Evolutionary conservation across 2,329 filamentous ascomycete genomes (phyloP), one percentile per base, ranked within the genome.

Genomic region (Talaromyces verruculosus): DNA sequence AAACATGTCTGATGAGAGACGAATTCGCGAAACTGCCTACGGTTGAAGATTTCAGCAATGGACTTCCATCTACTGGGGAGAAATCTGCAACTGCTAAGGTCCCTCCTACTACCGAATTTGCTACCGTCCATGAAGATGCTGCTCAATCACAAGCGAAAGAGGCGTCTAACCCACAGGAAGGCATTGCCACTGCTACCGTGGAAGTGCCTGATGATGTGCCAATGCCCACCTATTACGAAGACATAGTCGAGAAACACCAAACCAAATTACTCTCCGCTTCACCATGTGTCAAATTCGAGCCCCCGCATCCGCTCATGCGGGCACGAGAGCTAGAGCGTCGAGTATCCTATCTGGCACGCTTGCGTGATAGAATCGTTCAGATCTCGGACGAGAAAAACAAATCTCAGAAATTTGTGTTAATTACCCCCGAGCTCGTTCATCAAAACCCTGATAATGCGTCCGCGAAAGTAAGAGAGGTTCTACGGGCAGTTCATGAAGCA

Each of bases 341-440:
- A 64, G 83, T 99, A 5, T 86, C 90, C 1, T 92, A 96, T 74
- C 84, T 97, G 58, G 94, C 91, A 74, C 86, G 89, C 61, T 84
- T 98, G 11, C 88, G 92, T 47, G 92, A 97, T 71, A 88, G 92
- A 43, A 71, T 74, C 28, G 74, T 77, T 45, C 72, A 83, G 19
- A 81, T 78, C 4, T 83, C 85, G 28, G 82, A 85, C 11, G 89
- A 91, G 68, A 89, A 90, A 69, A 73, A 80, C 5, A 88, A 86
- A 55, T 84, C 85, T 0, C 88, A 91, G 65, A 89, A 88, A 39
- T 99, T 99, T 71, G 89, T 96, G 71, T 85, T 99, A 10, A 96
- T 99, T 68, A 92, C 91, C 68, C 94, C 95, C 0, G 92, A 97
- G 71, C 98, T 98, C 93, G 91, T 99, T 0, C 92, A 96, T 71